These are phyloP conservation scores for Xylaria castorea DNA, from an alignment of 495 filamentous ascomycete species.

Conservation along the genomic window DNA sequence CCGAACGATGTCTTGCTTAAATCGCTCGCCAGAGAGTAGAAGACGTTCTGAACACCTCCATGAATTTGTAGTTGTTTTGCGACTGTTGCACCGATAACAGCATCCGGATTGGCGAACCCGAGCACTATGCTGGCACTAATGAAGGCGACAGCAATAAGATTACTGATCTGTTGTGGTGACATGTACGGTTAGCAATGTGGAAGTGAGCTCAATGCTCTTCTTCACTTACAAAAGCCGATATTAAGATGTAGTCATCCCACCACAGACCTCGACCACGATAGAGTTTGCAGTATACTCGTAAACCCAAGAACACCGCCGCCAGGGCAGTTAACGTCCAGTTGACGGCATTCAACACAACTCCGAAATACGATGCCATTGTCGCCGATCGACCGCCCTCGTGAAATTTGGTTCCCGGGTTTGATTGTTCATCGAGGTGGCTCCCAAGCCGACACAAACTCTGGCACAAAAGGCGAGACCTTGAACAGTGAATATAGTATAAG, in stretches of 20 bases:
- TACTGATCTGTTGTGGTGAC: background rate
- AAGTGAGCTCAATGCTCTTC: background rate
- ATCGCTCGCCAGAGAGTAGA: constrained; percentile 32
- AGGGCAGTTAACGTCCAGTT: constrained; percentile 44
- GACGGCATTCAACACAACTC: constrained; percentile 45
- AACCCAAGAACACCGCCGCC: constrained; percentile 40
- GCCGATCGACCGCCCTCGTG: constrained; percentile 17
- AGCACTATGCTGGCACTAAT: constrained; percentile 31
- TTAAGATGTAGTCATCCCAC: constrained; percentile 48
- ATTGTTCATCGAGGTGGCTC: constrained; percentile 9
- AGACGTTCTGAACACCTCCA: constrained; percentile 36
- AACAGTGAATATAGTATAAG: background rate
- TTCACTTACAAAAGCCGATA: constrained; percentile 47
- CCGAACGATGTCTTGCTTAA: constrained; percentile 47
- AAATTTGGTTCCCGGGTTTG: background rate
- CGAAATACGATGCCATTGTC: constrained; percentile 22
- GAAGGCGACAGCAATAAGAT: constrained; percentile 30
- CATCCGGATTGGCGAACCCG: constrained; percentile 32
- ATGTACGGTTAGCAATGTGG: constrained; percentile 2
- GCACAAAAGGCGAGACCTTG: constrained; percentile 13
- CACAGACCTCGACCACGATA: constrained; percentile 37
- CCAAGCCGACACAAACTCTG: background rate
- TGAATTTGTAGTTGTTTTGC: constrained; percentile 33
- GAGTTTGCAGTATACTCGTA: constrained; percentile 43
- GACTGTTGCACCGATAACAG: constrained; percentile 19